Evolutionary conservation across 2,329 filamentous ascomycete species (phyloP), one percentile per base, ranked within the genome.

Genomic region (Xylariaceae sp.): DNA sequence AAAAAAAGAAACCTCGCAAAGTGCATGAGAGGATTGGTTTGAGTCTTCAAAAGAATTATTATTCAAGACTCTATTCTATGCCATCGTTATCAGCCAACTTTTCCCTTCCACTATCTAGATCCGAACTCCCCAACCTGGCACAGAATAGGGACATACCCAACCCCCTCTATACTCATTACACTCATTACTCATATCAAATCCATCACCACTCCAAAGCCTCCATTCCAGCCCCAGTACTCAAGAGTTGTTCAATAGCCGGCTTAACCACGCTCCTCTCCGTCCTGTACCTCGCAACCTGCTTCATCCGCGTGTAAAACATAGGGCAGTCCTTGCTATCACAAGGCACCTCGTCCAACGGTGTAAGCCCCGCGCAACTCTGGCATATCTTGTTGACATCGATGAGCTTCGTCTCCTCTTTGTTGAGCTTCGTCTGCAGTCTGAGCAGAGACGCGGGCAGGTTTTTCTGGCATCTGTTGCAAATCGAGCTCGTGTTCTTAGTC

Each of bases 301-400:
- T 85, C 42, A 80, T 76, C 12, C 88, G 69, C 23, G 83, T 83
- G 67, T 95, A 97, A 56, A 95, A 97, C 0, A 95, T 88, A 0
- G 91, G 86, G 62, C 93, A 98, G 67, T 95, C 92, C 63, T 87
- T 82, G 64, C 87, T 95, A 61, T 95, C 89, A 62, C 93, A 98
- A 33, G 68, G 75, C n/a, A 96, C 83, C 25, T 86, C 81, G 29
- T 96, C 92, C 2, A 80, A 71, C 53, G 82, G 85, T 3, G 85
- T 74, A 16, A 91, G 62, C 1, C 82, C 83, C 32, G 88, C 83
- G 64, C 93, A 98, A 57, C 80, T 86, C 49, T 85, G 81, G 66
- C 93, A 98, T 7, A 95, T 71, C 40, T 73, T 75, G 32, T 85
- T 72, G 6, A 95, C 67, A 48, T 89, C 79, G 36, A 71, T 64